phyloP scores from a whole-genome alignment of 768 basidiomycete species.

The Asterophora parasitica region DNA sequence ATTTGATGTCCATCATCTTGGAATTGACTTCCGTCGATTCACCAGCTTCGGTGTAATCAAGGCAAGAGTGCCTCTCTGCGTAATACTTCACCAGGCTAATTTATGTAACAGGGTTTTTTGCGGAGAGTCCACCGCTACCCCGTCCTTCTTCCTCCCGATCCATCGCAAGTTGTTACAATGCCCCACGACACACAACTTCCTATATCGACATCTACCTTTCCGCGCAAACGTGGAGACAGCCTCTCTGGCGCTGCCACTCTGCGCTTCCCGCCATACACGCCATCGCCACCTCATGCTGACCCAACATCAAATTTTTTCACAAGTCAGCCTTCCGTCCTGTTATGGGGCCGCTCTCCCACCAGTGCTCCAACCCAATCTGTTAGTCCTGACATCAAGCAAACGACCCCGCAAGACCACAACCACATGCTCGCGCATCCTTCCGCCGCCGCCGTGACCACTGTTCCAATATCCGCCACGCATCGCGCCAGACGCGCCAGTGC shows the following conservation, averaged over 20 bases:
- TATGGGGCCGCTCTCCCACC: conserved; percentile 26
- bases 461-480: conserved; percentile 29
- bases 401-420: conserved; percentile 12
- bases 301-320: conserved; percentile 15
- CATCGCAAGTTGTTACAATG: conserved; percentile 18
- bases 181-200: conserved; percentile 15
- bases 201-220: conserved; percentile 18
- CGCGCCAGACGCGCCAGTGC: conserved; percentile 54
- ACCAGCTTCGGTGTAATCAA: conserved; percentile 98
- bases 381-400: conserved; percentile 19
- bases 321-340: conserved; percentile 8
- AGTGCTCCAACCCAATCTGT: conserved; percentile 19
- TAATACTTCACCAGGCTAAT: background rate
- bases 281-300: conserved; percentile 19
- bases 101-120: conserved; percentile 66
- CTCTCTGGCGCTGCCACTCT: conserved; percentile 25
- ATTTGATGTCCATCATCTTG: conserved; percentile 61
- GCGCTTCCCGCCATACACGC: conserved; percentile 23
- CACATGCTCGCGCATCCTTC: conserved; percentile 12
- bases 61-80: conserved; percentile 31
- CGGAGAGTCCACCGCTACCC: conserved; percentile 94
- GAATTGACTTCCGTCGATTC: conserved; percentile 91
- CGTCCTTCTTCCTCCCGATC: conserved; percentile 49
- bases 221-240: conserved; percentile 36
- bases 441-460: conserved; percentile 13